A percentile compares a stretch with the other conserved stretches of the same genome.
phyloP scores from a whole-genome alignment of 164 flowering plant species.

The Liriodendron chinense region DNA sequence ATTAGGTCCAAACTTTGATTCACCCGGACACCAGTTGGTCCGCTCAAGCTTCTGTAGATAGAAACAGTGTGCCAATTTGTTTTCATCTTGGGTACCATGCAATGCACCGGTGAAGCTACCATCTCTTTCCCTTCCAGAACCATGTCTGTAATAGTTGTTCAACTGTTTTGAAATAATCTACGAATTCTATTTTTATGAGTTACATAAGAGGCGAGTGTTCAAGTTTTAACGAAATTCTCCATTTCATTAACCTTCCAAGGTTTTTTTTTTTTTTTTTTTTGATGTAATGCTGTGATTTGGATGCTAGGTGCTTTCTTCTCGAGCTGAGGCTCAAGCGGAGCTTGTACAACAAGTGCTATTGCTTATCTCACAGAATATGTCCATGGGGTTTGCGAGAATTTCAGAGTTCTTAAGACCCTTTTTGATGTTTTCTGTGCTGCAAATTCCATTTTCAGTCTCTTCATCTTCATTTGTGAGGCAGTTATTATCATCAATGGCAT shows the following conservation, averaged over 20 bases:
- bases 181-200: neutral
- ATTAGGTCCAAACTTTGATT: too few species aligned
- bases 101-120: too few species aligned
- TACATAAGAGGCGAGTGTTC: neutral
- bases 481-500: slow-evolving; percentile 53
- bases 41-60: too few species aligned
- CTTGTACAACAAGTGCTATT: slow-evolving; percentile 65
- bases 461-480: slow-evolving; percentile 42
- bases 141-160: neutral
- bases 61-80: too few species aligned
- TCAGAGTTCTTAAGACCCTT: slow-evolving; percentile 75
- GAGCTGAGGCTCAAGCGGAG: slow-evolving; percentile 61
- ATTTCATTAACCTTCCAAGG: neutral
- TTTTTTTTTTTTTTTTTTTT: slow-evolving; percentile 5
- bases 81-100: too few species aligned
- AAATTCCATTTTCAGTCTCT: slow-evolving; percentile 36
- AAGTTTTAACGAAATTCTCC: neutral
- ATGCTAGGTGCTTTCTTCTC: slow-evolving; percentile 61
- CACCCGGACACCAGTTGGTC: too few species aligned
- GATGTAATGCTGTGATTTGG: slow-evolving; percentile 4
- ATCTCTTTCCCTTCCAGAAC: too few species aligned
- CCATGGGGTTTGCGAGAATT: slow-evolving; percentile 41
- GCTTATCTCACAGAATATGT: slow-evolving; percentile 46
- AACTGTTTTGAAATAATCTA: neutral
- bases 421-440: slow-evolving; percentile 49